Conservation (phyloP, 192 early-diverging fungal genomes). For the Phlyctochytrium bullatum region DNA sequence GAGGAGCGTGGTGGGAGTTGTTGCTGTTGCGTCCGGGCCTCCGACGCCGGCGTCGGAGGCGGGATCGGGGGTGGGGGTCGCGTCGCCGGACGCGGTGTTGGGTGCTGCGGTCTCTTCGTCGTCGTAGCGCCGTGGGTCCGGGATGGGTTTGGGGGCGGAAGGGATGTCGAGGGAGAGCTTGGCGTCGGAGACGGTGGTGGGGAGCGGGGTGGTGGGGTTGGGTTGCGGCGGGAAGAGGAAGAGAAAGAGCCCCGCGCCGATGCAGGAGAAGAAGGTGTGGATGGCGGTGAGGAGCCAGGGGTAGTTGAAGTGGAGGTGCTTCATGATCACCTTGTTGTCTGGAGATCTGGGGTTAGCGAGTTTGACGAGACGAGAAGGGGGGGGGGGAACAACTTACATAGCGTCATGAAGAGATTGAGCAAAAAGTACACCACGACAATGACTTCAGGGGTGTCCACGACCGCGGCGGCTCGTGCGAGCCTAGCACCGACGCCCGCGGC, state of each 20-base stretch:
- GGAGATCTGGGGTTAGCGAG: constrained; percentile 53
- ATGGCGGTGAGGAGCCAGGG: constrained; percentile 87
- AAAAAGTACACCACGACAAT: constrained; percentile 66
- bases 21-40: not conserved
- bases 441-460: constrained; percentile 7
- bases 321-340: constrained; percentile 79
- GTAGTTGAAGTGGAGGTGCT: constrained; percentile 68
- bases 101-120: too few species aligned
- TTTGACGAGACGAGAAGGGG: not conserved
- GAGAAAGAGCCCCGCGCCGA: constrained; percentile 55
- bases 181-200: too few species aligned
- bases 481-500: too few species aligned
- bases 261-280: constrained; percentile 69
- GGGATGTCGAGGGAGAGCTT: too few species aligned
- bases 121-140: too few species aligned
- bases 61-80: constrained; percentile 38
- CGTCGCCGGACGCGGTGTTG: not conserved
- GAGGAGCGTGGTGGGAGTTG: constrained; percentile 41
- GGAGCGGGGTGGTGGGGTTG: not conserved
- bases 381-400: constrained; percentile 39
- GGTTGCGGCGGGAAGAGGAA: not conserved
- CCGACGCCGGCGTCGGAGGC: too few species aligned
- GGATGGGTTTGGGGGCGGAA: too few species aligned
- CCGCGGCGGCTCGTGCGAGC: too few species aligned
- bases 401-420: constrained; percentile 72